Percentiles rank a stretch among this genome's conserved stretches.
phyloP scores from a whole-genome alignment of 305 asterid species.

The Petunia hybrid region DNA sequence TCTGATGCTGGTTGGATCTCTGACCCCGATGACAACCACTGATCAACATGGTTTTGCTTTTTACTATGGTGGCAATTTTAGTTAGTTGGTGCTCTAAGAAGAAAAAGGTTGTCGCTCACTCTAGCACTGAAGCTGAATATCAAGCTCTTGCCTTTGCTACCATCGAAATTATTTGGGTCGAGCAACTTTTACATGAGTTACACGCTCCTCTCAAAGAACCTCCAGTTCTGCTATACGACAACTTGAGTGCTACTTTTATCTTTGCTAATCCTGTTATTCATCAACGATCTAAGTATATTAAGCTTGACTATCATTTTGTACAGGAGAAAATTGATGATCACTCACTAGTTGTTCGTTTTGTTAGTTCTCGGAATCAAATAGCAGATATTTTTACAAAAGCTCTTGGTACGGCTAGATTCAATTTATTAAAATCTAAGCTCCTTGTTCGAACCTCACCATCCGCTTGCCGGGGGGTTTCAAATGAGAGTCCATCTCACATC shows the following conservation, averaged over 20 bases:
- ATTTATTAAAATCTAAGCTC: neutral
- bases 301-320: neutral
- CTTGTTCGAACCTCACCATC: neutral
- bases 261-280: neutral
- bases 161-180: neutral
- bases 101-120: neutral
- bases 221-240: neutral
- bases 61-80: conserved; percentile 9
- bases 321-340: neutral
- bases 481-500: no score
- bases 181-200: neutral
- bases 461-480: neutral
- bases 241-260: conserved; percentile 3
- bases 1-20: neutral
- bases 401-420: neutral
- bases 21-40: neutral
- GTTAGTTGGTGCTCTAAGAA: neutral
- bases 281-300: neutral
- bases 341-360: neutral
- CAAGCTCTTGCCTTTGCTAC: neutral
- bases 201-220: neutral
- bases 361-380: neutral
- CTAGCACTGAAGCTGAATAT: neutral
- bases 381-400: neutral
- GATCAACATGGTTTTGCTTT: neutral